phyloP scores from a whole-genome alignment of 192 early-diverging fungal genomes.

The Chytriomyces sp. region DNA sequence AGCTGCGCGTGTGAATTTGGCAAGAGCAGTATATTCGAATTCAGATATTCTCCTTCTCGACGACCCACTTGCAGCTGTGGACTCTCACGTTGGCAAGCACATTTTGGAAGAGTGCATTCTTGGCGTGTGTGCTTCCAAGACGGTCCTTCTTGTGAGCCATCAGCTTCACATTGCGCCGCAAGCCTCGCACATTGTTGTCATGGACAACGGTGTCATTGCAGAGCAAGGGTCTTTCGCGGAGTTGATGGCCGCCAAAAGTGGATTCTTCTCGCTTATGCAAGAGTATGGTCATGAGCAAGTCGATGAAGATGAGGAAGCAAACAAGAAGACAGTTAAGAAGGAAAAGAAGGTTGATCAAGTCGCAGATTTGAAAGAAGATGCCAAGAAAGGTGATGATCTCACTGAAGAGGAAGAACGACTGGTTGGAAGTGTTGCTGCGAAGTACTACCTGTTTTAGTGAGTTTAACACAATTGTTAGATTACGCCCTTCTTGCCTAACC shows the following conservation, averaged over 20 bases:
- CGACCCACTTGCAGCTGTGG: constrained; percentile 60
- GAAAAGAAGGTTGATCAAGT: neutral
- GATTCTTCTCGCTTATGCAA: constrained; percentile 9
- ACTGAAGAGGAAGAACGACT: constrained; percentile 8
- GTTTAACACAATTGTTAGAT: neutral
- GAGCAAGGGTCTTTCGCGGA: constrained; percentile 28
- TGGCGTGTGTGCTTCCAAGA: constrained; percentile 34
- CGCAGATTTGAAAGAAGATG: constrained; percentile 9
- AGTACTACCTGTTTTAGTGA: constrained; percentile 13
- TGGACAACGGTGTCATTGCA: constrained; percentile 17
- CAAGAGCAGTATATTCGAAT: constrained; percentile 58
- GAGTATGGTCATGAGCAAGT: neutral
- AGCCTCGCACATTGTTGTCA: constrained; percentile 12
- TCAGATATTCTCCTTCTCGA: constrained; percentile 67
- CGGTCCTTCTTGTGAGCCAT: constrained; percentile 47
- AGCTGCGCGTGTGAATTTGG: constrained; percentile 60
- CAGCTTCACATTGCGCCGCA: constrained; percentile 30
- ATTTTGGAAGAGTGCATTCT: constrained; percentile 70
- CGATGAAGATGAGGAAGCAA: neutral
- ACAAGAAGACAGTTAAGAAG: neutral
- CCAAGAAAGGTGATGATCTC: neutral
- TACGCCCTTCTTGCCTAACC: neutral
- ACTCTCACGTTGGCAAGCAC: constrained; percentile 58
- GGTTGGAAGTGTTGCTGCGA: neutral
- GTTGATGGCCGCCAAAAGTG: constrained; percentile 25